Base-by-base conservation (phyloP, 2,329 filamentous ascomycete species). In the Sclerotinia trifoliorum region DNA sequence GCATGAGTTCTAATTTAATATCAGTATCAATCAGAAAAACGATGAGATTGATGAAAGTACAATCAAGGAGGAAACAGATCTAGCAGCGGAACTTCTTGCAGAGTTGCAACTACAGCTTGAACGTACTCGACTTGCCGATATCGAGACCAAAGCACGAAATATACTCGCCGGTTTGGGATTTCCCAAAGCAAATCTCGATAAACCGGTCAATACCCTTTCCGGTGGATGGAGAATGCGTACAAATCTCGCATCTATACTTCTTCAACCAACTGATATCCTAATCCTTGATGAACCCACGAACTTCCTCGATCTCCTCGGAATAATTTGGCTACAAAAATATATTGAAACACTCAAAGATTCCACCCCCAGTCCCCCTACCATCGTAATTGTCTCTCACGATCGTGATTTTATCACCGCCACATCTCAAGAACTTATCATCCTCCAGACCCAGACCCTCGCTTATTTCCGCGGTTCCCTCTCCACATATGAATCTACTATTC, bases 211-310 rank as follows among this genome's bases (percentile, higher is more conserved):
- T 0, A 87, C 86, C 48, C 81, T 96, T 2, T 95, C 92, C 0
- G 92, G 93, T 8, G 93, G 90, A 2, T 92, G 90, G 90, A 85
- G 83, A 70, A 92, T 91, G 87, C 85, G 90, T 13, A 86, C 86
- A 39, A 82, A 87, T 68, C 82, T 92, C 0, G 89, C 89, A 2
- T 81, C 82, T 3, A 86, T 87, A 0, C 82, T 96, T 5, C 85
- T 92, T 1, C 89, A 93, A 70, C 86, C 89, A 10, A 86, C 88
- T 0, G 92, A 96, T 72, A 86, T 96, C 2, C 24, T 96, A 68
- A 88, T 96, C 63, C 85, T 96, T 2, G 92, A 96, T 77, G 92
- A 96, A 76, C 93, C 93, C 0, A 96, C 92, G 46, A 96, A 96
- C 75, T 96, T 92, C 76, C 84, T 96, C 1, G 92, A 96, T 75